Evolutionary conservation across 768 basidiomycete genomes (phyloP), one percentile per base, ranked within the genome.

Genomic region (Leccinum barrowsii): DNA sequence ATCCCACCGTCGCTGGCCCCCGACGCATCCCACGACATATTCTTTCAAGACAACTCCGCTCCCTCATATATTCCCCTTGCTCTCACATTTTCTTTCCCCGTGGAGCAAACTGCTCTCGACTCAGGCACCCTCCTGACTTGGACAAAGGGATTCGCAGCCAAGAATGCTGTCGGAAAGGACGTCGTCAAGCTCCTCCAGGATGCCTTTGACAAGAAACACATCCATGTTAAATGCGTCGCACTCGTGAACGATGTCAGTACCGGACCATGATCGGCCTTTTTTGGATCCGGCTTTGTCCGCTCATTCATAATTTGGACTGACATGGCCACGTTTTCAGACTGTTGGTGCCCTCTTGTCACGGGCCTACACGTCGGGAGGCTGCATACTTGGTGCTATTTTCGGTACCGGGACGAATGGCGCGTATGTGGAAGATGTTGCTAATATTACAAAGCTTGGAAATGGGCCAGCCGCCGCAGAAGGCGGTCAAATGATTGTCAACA

Each of bases 351-450:
- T 98, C 48, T 78, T 99, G 28, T 95, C 95, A 11, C 84, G 93
- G 49, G 90, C 94, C 8, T 99, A 99, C 70, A 90, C 90, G n/a
- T 83, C 86, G 4, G 97, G 97, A 19, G 90, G 90, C 6, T 96
- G 92, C 66, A 77, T 94, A 15, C 82, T 95, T 34, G 90, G 89
- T 50, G 89, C 89, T 55, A 98, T 98, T 67, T 98, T 98, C 70
- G 97, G 97, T 24, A 99, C 97, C 0, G 97, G 97, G 17, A 98
- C 97, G 5, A 99, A 99, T 69, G 97, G 97, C 30, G 97, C 97
- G 11, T 99, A 97, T 74, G 84, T 99, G 51, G 96, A 98, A 72
- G 81, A 90, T 63, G 77, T 94, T 30, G 80, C 83, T 52, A 94
- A 92, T 52, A 86, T 98, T 68, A 85, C 80, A 42, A 98, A 98